phyloP scores from a whole-genome alignment of 306 rosid genomes.

The Cicer cuneatum region DNA sequence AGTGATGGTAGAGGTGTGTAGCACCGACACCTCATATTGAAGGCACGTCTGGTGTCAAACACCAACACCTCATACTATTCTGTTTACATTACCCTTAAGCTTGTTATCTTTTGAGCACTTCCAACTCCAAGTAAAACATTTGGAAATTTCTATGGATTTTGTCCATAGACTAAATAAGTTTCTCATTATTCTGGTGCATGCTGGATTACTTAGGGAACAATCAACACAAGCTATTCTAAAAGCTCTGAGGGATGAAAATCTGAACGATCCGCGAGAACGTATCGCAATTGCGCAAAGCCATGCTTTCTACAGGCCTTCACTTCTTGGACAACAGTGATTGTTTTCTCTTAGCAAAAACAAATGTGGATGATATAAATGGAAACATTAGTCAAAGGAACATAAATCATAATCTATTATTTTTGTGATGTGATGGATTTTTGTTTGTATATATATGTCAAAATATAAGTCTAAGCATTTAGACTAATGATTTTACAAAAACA shows the following conservation, averaged over 20 bases:
- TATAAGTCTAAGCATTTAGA: constrained; percentile 33
- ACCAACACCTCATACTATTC: too few relatives aligned
- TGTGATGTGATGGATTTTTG: constrained; percentile 36
- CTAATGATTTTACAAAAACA: constrained; percentile 15
- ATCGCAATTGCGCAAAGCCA: constrained; percentile 94
- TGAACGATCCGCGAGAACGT: constrained; percentile 93
- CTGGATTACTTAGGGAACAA: constrained; percentile 68
- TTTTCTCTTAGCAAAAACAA: constrained; percentile 41
- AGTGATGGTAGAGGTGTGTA: too few relatives aligned
- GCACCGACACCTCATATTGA: too few relatives aligned
- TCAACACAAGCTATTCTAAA: constrained; percentile 80
- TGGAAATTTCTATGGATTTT: constrained; percentile 34
- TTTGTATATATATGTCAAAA: constrained; percentile 38
- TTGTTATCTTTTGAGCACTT: constrained; percentile 34
- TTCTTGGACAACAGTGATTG: constrained; percentile 70
- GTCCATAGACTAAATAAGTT: background rate
- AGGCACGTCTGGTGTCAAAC: too few relatives aligned
- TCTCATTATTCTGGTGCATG: constrained; percentile 33
- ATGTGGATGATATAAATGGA: constrained; percentile 39
- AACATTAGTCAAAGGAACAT: constrained; percentile 25
- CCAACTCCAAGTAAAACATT: constrained; percentile 20
- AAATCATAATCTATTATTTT: constrained; percentile 38
- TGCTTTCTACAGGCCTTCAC: constrained; percentile 87
- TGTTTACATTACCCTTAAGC: background rate
- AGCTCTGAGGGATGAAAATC: constrained; percentile 85